Evolutionary conservation across 73 alveolate species (phyloP).

Genomic region (Paramecium octaurelia): DNA sequence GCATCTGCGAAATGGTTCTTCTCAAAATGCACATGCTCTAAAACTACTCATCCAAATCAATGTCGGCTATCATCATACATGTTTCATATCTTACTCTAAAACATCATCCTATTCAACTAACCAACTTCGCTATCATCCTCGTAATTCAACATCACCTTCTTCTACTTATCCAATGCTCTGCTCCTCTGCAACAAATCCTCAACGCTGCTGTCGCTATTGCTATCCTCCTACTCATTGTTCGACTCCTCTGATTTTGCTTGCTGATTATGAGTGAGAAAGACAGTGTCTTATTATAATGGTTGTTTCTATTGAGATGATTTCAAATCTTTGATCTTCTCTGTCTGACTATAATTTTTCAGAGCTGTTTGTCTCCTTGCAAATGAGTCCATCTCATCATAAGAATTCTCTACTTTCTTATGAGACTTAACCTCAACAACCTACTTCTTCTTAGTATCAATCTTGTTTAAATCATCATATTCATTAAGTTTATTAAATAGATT

Average conservation of each 20-base stretch:
- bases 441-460: neutral
- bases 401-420: neutral
- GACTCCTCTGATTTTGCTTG: neutral
- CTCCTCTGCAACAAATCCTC: neutral
- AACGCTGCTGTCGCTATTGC: neutral
- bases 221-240: neutral
- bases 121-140: conserved; percentile 1
- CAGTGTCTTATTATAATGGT: neutral
- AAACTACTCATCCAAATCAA: neutral
- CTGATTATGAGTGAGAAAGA: neutral
- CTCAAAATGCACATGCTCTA: neutral
- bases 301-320: neutral
- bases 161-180: neutral
- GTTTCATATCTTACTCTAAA: neutral
- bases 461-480: conserved; percentile 7
- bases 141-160: neutral
- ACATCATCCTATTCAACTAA: neutral
- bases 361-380: neutral
- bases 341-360: neutral
- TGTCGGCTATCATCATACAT: neutral
- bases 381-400: neutral
- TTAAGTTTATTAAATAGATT: neutral
- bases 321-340: neutral
- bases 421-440: neutral
- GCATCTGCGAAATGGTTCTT: neutral